A percentile compares a stretch with the other conserved stretches of the same genome.
Evolutionary conservation across 2,329 filamentous ascomycete species (phyloP).

Genomic region (Thermomyces lanuginosus): DNA sequence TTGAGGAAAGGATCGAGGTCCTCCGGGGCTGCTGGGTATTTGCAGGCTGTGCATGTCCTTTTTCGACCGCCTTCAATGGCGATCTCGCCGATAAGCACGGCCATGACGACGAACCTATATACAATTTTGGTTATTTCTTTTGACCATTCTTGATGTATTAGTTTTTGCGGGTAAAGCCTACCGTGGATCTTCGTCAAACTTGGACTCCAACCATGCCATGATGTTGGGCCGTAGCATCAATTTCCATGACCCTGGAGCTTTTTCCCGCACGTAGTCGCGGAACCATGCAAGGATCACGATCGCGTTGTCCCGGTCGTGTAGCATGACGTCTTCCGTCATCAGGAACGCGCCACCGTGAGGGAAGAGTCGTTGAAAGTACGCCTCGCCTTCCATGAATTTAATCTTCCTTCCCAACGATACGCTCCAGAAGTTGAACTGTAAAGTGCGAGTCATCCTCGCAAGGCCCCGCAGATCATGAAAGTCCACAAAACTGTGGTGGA

Average conservation of each 20-base stretch:
- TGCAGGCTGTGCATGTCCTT: too few relatives aligned
- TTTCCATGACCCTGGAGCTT: constrained; percentile 18
- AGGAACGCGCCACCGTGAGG: constrained; percentile 22
- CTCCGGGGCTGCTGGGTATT: constrained; percentile 3
- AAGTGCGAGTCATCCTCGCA: constrained; percentile 9
- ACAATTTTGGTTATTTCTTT: background rate
- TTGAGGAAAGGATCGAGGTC: constrained; percentile 12
- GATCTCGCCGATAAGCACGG: constrained; percentile 13
- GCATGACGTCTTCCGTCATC: constrained; percentile 26
- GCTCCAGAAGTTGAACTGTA: constrained; percentile 19
- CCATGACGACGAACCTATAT: constrained; percentile 14
- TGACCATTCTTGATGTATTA: background rate
- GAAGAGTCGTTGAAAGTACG: constrained; percentile 22
- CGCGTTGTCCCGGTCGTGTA: constrained; percentile 14
- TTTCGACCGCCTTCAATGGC: constrained; percentile 10
- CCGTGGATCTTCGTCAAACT: constrained; percentile 9
- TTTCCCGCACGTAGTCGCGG: constrained; percentile 8
- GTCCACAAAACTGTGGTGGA: constrained; percentile 20
- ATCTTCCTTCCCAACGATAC: constrained; percentile 16
- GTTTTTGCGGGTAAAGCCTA: background rate
- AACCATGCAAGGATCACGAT: constrained; percentile 25
- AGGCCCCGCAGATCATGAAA: constrained; percentile 16
- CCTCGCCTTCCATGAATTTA: constrained; percentile 9
- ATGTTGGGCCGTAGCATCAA: constrained; percentile 24
- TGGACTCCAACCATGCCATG: constrained; percentile 17